Evolutionary conservation across 352 stramenopile genomes (phyloP), one percentile per base, ranked within the genome.

Genomic region (Phytopythium litorale): DNA sequence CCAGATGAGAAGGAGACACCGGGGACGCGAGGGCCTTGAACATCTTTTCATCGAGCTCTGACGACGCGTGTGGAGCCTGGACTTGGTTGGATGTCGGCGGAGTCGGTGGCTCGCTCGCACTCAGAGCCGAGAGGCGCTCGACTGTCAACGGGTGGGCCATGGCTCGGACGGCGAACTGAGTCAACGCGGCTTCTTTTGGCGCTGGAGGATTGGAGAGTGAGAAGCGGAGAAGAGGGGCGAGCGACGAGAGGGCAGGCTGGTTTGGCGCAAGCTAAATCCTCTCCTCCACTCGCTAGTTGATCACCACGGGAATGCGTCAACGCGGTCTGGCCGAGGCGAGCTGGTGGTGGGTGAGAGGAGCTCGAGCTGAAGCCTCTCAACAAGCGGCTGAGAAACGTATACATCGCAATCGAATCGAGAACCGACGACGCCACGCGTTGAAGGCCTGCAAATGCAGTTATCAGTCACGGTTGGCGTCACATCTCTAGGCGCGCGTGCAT

Each of bases 1-100:
- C 68, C 11, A 80, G 60, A 23, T 67, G 67, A 23, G 28, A 25
- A 32, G 32, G 52, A 16, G 52, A 42, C 32, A 3, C 51, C 2
- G 51, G 53, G n/a, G 53, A 49, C 8, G 37, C 53, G 32, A 59
- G 53, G 4, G 12, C 53, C 12, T 21, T 38, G 37, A 50, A 59
- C 35, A 38, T 50, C 53, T 59, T 59, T 7, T 35, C 49, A 5
- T 40, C 49, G 7, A 40, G 21, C 7, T 30, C 45, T 21, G 43
- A 28, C 1, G 43, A 8, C 12, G 43, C 19, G 13, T 15, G 19
- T 7, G n/a, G 43, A 4, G 43, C 43, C 43, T 49, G 43, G 43
- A 28, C 19, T 25, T 49, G 43, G 19, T 49, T 28, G n/a, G 43
- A 30, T 18, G 18, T 49, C 43, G 43, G 16, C 9, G 45, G 45